phyloP scores from a whole-genome alignment of 1,284 basidiomycete species.

The Trichosporon faecale region DNA sequence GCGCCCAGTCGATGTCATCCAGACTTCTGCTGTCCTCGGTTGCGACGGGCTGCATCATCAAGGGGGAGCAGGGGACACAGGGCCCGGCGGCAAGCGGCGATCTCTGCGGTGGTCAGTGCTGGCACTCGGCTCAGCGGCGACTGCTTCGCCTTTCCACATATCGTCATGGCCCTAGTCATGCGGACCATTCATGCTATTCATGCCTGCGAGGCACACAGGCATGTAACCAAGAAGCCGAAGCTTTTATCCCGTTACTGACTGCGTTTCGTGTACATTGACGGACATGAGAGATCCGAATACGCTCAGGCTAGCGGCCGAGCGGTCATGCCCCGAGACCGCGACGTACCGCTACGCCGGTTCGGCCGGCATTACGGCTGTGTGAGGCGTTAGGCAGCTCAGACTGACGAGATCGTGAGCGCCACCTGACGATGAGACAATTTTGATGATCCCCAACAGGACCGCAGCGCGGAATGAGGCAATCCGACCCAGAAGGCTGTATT shows the following conservation, averaged over 20 bases:
- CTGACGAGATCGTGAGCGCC: background rate
- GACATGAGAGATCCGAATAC: background rate
- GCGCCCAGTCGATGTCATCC: too few species aligned
- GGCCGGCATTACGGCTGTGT: background rate
- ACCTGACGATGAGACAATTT: background rate
- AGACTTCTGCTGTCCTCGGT: background rate
- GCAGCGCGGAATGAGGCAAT: background rate
- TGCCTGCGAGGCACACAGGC: background rate
- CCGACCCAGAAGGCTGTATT: background rate
- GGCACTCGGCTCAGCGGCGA: background rate
- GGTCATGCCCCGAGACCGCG: background rate
- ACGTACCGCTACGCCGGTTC: background rate
- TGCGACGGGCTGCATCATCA: background rate
- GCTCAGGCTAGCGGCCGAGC: background rate
- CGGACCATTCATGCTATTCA: background rate
- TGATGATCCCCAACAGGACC: background rate
- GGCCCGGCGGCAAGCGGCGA: background rate
- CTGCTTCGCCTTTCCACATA: background rate
- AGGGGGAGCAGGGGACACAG: background rate
- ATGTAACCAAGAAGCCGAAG: background rate
- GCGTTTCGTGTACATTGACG: background rate
- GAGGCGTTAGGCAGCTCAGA: background rate
- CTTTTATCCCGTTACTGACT: background rate
- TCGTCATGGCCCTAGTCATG: background rate
- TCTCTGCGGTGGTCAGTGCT: background rate